Percentiles rank a stretch among this genome's conserved stretches.
Conservation (phyloP, 495 filamentous ascomycete genomes). For the Cetradonia linearis region DNA sequence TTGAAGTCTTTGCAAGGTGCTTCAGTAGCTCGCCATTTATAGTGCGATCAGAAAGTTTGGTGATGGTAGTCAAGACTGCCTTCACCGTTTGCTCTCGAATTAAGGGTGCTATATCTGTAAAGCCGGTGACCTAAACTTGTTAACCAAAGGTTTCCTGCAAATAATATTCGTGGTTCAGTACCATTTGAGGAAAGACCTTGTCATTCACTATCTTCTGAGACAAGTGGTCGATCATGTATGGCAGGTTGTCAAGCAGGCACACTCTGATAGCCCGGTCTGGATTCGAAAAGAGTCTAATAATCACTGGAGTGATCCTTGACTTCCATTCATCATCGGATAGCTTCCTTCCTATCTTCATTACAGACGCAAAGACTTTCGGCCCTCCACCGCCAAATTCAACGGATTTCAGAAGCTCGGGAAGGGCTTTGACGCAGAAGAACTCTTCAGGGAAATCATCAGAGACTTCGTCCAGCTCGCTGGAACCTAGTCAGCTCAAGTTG, state of each 20-base stretch:
- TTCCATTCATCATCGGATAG: constrained; percentile 86
- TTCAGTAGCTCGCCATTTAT: constrained; percentile 88
- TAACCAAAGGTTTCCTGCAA: constrained; percentile 10
- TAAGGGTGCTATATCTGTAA: constrained; percentile 80
- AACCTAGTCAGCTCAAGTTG: constrained; percentile 20
- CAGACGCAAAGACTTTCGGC: constrained; percentile 76
- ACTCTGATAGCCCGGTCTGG: constrained; percentile 89
- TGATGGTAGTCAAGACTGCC: constrained; percentile 72
- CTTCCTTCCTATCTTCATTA: constrained; percentile 83
- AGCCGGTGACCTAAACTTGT: constrained; percentile 62
- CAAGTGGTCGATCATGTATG: constrained; percentile 82
- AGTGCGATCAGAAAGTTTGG: constrained; percentile 81
- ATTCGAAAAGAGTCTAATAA: constrained; percentile 79
- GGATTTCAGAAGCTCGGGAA: constrained; percentile 91
- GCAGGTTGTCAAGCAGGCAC: constrained; percentile 80
- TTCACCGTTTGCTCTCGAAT: constrained; percentile 95
- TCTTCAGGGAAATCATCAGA: constrained; percentile 93
- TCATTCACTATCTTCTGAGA: constrained; percentile 87
- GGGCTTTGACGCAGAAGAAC: constrained; percentile 92
- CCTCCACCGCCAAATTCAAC: constrained; percentile 96
- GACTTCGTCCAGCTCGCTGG: constrained; percentile 71
- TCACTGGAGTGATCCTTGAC: constrained; percentile 66
- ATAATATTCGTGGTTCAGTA: constrained; percentile 28
- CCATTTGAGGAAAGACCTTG: constrained; percentile 92
- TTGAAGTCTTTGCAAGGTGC: constrained; percentile 89